Evolutionary conservation across 441 rosid genomes (phyloP), one percentile per base, ranked within the genome.

Genomic region (Pelargonium myrrhifolium): DNA sequence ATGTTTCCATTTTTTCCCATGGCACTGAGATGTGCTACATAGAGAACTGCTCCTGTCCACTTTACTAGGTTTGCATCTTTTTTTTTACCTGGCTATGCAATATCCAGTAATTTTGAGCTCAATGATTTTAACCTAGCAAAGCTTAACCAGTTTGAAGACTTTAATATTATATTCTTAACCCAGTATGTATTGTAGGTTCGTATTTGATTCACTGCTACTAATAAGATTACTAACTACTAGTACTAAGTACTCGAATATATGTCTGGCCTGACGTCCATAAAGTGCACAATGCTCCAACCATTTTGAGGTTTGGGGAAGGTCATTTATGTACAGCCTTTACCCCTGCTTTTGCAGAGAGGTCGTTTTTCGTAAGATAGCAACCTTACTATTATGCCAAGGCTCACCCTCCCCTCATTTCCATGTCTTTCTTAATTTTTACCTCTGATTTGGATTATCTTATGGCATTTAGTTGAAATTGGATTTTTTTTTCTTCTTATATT

Each of bases 181-280:
- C 20, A 61, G 20, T 28, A 28, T 12, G n/a, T 18, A 61, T 12
- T 11, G 18, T 61, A 61, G 18, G 64, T 61, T 61, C 40, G 12
- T 21, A 61, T 14, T 28, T 61, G 42, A 28, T 26, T 61, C 64
- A 31, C 42, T 61, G 40, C 42, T 61, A 14, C 55, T 61, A 18
- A n/a, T 61, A 61, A 28, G 40, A 61, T 28, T 61, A 61, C 31
- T 61, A 26, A n/a, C n/a, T n/a, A n/a, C n/a, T n/a, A n/a, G n/a
- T n/a, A n/a, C n/a, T n/a, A n/a, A 61, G 42, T 42, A 26, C 10
- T 26, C 14, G 18, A 60, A 43, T 43, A 12, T 12, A 43, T 43
- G 49, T 10, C n/a, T 43, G 49, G 49, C 49, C 49, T 43, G n/a
- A 9, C 11, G 11, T 43, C 49, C n/a, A 43, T 35, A 11, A 15